Conservation (phyloP, 148 eudicot species). For the Chenopodium quinoa region DNA sequence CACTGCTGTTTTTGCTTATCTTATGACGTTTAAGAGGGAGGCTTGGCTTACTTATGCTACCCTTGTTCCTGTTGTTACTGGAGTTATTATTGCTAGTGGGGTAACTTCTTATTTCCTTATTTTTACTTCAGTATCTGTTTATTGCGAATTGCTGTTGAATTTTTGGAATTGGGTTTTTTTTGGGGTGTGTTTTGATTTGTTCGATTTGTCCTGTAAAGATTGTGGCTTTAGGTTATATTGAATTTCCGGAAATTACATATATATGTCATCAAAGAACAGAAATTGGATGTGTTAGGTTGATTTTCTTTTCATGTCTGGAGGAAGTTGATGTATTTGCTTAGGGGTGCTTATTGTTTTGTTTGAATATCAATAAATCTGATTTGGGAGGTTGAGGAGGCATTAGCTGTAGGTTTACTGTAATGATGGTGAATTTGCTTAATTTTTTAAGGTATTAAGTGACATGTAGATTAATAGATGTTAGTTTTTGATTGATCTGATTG, state of each 20-base stretch:
- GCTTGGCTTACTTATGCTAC: slow-evolving; percentile 82
- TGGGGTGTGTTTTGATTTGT: background rate
- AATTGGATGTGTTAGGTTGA: background rate
- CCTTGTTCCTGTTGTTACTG: slow-evolving; percentile 83
- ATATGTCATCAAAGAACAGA: too few relatives aligned
- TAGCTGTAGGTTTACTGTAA: background rate
- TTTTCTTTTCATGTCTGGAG: background rate
- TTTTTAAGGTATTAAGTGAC: background rate
- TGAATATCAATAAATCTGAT: too few relatives aligned
- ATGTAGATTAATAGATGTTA: background rate
- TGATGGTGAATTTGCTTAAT: background rate
- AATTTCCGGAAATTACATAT: background rate
- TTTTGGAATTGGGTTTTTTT: slow-evolving; percentile 2
- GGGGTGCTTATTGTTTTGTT: too few relatives aligned
- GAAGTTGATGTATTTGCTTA: too few relatives aligned
- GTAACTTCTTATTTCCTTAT: slow-evolving; percentile 34
- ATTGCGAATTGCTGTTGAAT: background rate
- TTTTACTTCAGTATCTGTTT: background rate
- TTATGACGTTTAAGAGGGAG: slow-evolving; percentile 81
- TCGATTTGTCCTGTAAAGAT: too few relatives aligned
- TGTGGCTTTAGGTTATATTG: too few relatives aligned
- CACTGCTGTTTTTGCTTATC: slow-evolving; percentile 83
- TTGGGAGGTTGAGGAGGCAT: background rate
- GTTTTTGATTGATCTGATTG: background rate
- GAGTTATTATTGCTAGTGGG: slow-evolving; percentile 92